Evolutionary conservation across 768 basidiomycete species (phyloP), one percentile per base, ranked within the genome.

Genomic region (Boletus coccyginus): DNA sequence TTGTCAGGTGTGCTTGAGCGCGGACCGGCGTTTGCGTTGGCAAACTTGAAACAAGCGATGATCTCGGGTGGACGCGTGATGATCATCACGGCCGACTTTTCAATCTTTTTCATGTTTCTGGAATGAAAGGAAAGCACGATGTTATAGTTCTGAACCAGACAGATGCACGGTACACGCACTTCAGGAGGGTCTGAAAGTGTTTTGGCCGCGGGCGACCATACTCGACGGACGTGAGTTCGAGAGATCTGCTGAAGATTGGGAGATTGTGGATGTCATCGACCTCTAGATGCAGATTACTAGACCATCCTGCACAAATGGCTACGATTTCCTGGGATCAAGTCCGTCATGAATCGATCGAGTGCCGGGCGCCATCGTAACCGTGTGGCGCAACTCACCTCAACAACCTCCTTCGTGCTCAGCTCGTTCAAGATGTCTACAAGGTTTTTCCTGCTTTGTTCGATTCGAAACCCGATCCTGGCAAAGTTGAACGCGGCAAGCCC

Each of bases 41-140:
- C 50, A 39, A 76, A 61, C 56, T 72, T 75, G 57, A 85, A 63
- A 63, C 84, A 81, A 17, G 80, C 75, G 13, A 88, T 67, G 50
- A 88, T 87, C 64, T 88, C 88, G 0, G 88, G 87, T 36, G 87
- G 85, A 21, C 86, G 84, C 0, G 87, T 89, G 57, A 89, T 82
- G 49, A 87, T 75, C 36, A 51, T 78, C 79, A 44, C 76, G 55
- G 49, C 74, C 65, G 56, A 68, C 32, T 21, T 62, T 44, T 52
- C 62, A 2, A 53, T 55, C 12, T 35, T 52, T 21, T 53, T 65
- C 67, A 66, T 63, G 21, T 56, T 60, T 51, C 69, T 78, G 62
- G 17, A 21, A 6, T 50, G 7, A 21, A 12, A 32, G 10, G 24
- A 7, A 27, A 3, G 12, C 3, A 42, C 19, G 32, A 44, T 61